Evolutionary conservation across 371 early-diverging fungal genomes (phyloP), one percentile per base, ranked within the genome.

Genomic region (Mortierella sp.): DNA sequence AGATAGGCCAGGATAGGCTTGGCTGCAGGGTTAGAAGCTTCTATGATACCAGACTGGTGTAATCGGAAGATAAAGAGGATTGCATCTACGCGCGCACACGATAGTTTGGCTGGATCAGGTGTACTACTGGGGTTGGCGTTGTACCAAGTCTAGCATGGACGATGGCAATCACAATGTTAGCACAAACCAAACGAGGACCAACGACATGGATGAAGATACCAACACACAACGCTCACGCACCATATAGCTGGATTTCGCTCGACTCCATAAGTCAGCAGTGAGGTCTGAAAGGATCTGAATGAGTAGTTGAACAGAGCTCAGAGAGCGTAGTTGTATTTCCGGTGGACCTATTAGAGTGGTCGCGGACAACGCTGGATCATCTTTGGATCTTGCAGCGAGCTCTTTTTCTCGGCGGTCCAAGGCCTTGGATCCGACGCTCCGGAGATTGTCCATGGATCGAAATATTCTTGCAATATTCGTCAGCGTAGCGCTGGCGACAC

Each of bases 381-480:
- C 43, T 50, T 41, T 27, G n/a, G 9, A 15, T n/a, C 9, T 27
- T 31, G 6, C 21, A 6, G 56, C 24, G 14, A 23, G 51, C 21
- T 15, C 61, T n/a, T 59, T 60, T 30, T 64, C 69, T 23, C 4
- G 31, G 15, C 31, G 61, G 26, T 70, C 63, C n/a, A 78, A 26
- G 14, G 44, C 28, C 32, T 62, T 78, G 0, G 63, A 62, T 37
- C 70, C 78, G 7, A 78, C 50, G 37, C 62, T 66, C 30, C 78
- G 58, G 28, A 70, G 34, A 6, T 34, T 62, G 19, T 78, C 78
- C 62, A 70, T 57, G 6, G 70, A 65, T 17, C 63, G 53, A 50
- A 78, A 78, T 17, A 78, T 62, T 30, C 78, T 47, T 6, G 78
- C 78, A 17, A 70, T 57, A 42, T 70, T 70, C 27, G 62, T 65